phyloP scores from a whole-genome alignment of 371 early-diverging fungal genomes.

The Furculomyces boomerangus region DNA sequence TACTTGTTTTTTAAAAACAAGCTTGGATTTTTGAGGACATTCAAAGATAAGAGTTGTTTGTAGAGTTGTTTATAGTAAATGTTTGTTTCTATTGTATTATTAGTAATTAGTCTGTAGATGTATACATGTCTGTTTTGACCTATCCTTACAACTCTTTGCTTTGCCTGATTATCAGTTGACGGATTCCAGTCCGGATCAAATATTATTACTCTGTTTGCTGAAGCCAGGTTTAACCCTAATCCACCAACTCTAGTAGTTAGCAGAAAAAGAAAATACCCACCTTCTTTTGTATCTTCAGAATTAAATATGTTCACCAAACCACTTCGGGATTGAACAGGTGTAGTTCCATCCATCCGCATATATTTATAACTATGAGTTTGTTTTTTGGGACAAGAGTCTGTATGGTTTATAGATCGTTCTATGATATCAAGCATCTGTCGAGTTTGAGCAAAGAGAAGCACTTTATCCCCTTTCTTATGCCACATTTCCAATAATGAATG shows the following conservation, averaged over 20 bases:
- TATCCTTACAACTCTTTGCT: slow-evolving; percentile 91
- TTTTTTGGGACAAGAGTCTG: slow-evolving; percentile 12
- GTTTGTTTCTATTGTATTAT: slow-evolving; percentile 96
- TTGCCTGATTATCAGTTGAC: slow-evolving; percentile 89
- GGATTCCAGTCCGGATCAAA: slow-evolving; percentile 99
- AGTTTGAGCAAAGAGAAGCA: slow-evolving; percentile 91
- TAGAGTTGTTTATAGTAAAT: slow-evolving; percentile 95
- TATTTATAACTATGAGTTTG: slow-evolving; percentile 26
- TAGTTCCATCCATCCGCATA: slow-evolving; percentile 90
- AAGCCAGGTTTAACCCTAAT: slow-evolving; percentile 88
- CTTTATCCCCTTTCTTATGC: slow-evolving; percentile 60
- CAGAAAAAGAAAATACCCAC: slow-evolving; percentile 66
- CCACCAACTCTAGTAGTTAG: slow-evolving; percentile 96
- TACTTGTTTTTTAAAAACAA: slow-evolving; percentile 21
- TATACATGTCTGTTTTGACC: slow-evolving; percentile 84
- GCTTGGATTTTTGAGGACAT: slow-evolving; percentile 83
- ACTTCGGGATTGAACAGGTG: slow-evolving; percentile 63
- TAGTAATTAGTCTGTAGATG: slow-evolving; percentile 93
- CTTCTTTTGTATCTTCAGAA: slow-evolving; percentile 29
- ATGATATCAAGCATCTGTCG: slow-evolving; percentile 92
- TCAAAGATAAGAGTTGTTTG: slow-evolving; percentile 90
- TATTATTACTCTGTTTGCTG: slow-evolving; percentile 88
- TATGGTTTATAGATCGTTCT: slow-evolving; percentile 32
- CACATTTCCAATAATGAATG: slow-evolving; percentile 68
- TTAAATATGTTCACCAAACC: slow-evolving; percentile 69